Conservation (phyloP, 257 asterid species). For the Primulina huaijiensis region DNA sequence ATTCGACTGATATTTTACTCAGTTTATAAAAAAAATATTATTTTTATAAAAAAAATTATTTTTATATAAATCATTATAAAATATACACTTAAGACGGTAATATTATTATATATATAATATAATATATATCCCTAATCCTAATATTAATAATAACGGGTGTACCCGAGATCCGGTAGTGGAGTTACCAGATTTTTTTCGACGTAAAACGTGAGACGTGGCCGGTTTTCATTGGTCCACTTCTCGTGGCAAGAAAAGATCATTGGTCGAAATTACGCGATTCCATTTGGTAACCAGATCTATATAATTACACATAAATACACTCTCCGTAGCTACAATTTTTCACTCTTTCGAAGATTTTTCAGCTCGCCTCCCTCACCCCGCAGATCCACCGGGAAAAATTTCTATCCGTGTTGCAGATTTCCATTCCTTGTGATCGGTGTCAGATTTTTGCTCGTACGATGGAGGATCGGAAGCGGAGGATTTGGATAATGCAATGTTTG, state of each 20-base stretch:
- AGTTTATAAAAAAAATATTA: too few relatives aligned
- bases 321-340: background rate
- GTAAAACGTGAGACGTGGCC: slow-evolving; percentile 30
- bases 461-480: slow-evolving; percentile 55
- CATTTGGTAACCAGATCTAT: slow-evolving; percentile 35
- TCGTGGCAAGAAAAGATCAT: slow-evolving; percentile 45
- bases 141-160: background rate
- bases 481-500: slow-evolving; percentile 43
- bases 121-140: too few relatives aligned
- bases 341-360: slow-evolving; percentile 25
- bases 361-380: slow-evolving; percentile 9
- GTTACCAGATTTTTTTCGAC: too few relatives aligned
- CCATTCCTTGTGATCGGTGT: background rate
- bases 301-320: background rate
- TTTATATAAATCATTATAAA: too few relatives aligned
- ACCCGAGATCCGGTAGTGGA: background rate
- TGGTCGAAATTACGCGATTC: slow-evolving; percentile 56
- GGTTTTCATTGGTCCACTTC: slow-evolving; percentile 30
- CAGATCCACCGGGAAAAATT: slow-evolving; percentile 29
- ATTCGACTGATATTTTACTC: too few relatives aligned
- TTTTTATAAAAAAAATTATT: too few relatives aligned
- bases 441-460: slow-evolving; percentile 23
- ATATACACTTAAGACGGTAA: too few relatives aligned
- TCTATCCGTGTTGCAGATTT: background rate
- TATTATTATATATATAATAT: too few relatives aligned